Percentiles rank a stretch among this genome's conserved stretches.
Conservation (phyloP, 1,284 basidiomycete species). For the Irpex rosettiformis region DNA sequence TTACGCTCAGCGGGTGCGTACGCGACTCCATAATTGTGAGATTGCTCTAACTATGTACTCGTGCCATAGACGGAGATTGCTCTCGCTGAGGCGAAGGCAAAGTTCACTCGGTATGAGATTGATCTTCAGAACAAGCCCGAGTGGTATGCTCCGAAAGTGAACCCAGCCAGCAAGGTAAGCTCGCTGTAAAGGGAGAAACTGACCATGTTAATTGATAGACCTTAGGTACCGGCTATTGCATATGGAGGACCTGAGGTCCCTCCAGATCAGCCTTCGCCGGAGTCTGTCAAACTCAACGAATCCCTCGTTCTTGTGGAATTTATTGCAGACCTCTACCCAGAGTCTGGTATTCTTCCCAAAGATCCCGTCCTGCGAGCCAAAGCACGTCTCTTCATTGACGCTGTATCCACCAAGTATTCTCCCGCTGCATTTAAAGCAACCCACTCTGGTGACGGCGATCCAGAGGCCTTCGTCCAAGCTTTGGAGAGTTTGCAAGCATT, state of each 20-base stretch:
- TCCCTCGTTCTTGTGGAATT: slow-evolving; percentile 63
- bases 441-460: slow-evolving; percentile 38
- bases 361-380: slow-evolving; percentile 54
- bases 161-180: slow-evolving; percentile 36
- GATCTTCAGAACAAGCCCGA: slow-evolving; percentile 36
- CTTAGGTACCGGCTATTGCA: slow-evolving; percentile 2
- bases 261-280: slow-evolving; percentile 50
- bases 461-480: slow-evolving; percentile 23
- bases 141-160: slow-evolving; percentile 35
- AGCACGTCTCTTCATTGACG: slow-evolving; percentile 59
- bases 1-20: slow-evolving; percentile 45
- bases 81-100: slow-evolving; percentile 21
- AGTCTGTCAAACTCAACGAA: slow-evolving; percentile 57
- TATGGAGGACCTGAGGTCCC: slow-evolving; percentile 25
- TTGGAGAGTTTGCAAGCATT: slow-evolving; percentile 8
- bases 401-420: slow-evolving; percentile 40
- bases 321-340: slow-evolving; percentile 51
- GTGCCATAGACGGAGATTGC: slow-evolving; percentile 7
- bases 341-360: slow-evolving; percentile 43
- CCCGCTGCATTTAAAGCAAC: slow-evolving; percentile 28
- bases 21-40: slow-evolving; percentile 8
- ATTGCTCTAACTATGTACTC: neutral
- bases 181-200: neutral
- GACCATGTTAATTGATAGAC: neutral
- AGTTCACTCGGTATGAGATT: slow-evolving; percentile 21